Conservation (phyloP, 2,329 filamentous ascomycete genomes). For the Fusarium poae region DNA sequence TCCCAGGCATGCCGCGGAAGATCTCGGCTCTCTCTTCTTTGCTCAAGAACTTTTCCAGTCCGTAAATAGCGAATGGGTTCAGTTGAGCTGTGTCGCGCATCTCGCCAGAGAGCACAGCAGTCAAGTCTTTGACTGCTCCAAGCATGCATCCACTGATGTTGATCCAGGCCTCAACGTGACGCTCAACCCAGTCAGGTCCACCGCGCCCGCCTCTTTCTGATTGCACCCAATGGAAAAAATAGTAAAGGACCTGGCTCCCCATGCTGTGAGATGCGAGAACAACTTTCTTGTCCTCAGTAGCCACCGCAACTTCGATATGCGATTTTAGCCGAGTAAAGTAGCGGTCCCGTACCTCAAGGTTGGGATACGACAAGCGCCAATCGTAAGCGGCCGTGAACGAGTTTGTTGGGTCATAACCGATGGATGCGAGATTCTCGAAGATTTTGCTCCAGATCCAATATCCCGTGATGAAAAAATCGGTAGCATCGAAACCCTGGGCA, state of each 20-base stretch:
- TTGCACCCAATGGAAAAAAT: conserved; percentile 85
- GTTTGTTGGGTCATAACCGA: conserved; percentile 91
- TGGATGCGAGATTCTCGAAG: conserved; percentile 92
- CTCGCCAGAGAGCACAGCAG: conserved; percentile 92
- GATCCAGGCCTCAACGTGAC: conserved; percentile 93
- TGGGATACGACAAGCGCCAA: conserved; percentile 91
- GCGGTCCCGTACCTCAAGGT: conserved; percentile 89
- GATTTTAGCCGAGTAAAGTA: conserved; percentile 93
- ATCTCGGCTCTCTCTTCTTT: conserved; percentile 92
- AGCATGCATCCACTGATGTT: conserved; percentile 99
- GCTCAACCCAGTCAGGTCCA: conserved; percentile 89
- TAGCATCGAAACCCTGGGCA: conserved; percentile 96
- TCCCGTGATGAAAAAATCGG: conserved; percentile 90
- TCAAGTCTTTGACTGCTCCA: conserved; percentile 89
- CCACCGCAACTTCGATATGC: conserved; percentile 86
- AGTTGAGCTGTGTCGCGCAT: conserved; percentile 99
- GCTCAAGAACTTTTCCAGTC: conserved; percentile 93
- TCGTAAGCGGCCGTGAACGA: conserved; percentile 82
- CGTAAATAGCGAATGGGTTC: conserved; percentile 96
- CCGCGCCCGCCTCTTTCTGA: conserved; percentile 81
- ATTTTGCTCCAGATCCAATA: conserved; percentile 99
- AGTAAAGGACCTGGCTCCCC: conserved; percentile 95
- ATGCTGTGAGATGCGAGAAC: conserved; percentile 95
- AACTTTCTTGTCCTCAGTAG: conserved; percentile 81
- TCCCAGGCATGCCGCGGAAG: conserved; percentile 96